phyloP scores from a whole-genome alignment of 768 basidiomycete species.

The Artomyces pyxidatus region DNA sequence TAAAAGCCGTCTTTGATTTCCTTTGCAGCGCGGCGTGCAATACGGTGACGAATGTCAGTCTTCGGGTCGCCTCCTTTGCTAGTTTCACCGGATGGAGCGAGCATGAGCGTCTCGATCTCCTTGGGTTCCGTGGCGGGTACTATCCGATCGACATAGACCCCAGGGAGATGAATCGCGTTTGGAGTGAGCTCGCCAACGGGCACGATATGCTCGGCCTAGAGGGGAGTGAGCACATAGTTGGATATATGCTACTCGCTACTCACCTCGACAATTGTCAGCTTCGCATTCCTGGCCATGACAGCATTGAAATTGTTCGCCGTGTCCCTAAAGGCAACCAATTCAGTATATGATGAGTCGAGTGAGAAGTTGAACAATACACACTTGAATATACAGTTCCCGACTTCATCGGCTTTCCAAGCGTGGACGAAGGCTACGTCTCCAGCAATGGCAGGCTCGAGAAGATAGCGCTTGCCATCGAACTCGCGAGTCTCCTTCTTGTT shows the following conservation, averaged over 20 bases:
- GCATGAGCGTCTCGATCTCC: conserved; percentile 65
- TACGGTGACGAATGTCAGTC: conserved; percentile 40
- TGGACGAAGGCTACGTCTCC: conserved; percentile 79
- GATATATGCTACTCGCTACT: background rate
- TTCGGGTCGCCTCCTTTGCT: conserved; percentile 16
- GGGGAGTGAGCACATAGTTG: background rate
- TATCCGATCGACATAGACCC: conserved; percentile 82
- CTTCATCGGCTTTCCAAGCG: conserved; percentile 87
- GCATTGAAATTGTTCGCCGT: conserved; percentile 80
- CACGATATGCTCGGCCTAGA: conserved; percentile 68
- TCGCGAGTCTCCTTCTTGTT: conserved; percentile 65
- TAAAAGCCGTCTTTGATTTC: conserved; percentile 82
- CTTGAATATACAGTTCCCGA: conserved; percentile 86
- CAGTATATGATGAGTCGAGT: background rate
- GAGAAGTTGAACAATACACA: conserved; percentile 22
- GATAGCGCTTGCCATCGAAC: conserved; percentile 66
- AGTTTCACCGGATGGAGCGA: conserved; percentile 20
- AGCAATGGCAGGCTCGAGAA: conserved; percentile 73
- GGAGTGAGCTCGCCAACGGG: conserved; percentile 69
- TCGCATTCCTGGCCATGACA: conserved; percentile 83
- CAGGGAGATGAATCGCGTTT: conserved; percentile 71
- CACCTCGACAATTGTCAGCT: conserved; percentile 82
- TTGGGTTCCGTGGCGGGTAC: conserved; percentile 69
- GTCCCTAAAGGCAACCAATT: conserved; percentile 37
- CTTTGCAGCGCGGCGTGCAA: conserved; percentile 78